phyloP scores from a whole-genome alignment of 441 rosid species.

The Pelargonium fulgidum region DNA sequence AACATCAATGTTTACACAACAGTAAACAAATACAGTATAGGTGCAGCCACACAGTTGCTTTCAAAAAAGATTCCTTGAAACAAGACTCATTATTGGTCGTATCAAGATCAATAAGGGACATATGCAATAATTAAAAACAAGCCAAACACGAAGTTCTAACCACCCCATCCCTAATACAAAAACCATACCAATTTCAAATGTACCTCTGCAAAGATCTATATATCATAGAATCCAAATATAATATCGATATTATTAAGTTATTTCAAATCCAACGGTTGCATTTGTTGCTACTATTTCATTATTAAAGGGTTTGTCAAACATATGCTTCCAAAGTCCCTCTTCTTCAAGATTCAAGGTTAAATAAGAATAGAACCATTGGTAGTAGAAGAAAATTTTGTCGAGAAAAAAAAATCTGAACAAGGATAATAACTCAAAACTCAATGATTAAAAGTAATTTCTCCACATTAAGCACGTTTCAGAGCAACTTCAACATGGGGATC shows the following conservation, averaged over 20 bases:
- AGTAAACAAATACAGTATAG: background rate
- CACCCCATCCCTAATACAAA: background rate
- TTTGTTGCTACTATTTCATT: no score
- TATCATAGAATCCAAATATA: background rate
- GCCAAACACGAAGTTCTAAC: background rate
- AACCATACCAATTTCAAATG: background rate
- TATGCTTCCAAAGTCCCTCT: background rate
- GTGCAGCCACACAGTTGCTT: background rate
- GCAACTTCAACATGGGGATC: background rate
- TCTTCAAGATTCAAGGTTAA: background rate
- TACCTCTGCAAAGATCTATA: background rate
- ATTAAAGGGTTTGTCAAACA: background rate
- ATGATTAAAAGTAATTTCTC: background rate
- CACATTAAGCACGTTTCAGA: background rate
- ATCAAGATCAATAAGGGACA: no score
- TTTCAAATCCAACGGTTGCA: background rate
- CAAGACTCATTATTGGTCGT: background rate
- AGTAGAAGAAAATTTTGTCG: background rate
- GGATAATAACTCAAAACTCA: slow-evolving; percentile 1
- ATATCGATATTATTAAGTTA: background rate
- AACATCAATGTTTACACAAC: background rate
- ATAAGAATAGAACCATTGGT: background rate
- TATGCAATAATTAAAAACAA: background rate
- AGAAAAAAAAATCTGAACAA: background rate
- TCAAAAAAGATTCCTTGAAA: background rate